Evolutionary conservation across 331 rosid species (phyloP), one percentile per base, ranked within the genome.

Genomic region (Malus hybrid): DNA sequence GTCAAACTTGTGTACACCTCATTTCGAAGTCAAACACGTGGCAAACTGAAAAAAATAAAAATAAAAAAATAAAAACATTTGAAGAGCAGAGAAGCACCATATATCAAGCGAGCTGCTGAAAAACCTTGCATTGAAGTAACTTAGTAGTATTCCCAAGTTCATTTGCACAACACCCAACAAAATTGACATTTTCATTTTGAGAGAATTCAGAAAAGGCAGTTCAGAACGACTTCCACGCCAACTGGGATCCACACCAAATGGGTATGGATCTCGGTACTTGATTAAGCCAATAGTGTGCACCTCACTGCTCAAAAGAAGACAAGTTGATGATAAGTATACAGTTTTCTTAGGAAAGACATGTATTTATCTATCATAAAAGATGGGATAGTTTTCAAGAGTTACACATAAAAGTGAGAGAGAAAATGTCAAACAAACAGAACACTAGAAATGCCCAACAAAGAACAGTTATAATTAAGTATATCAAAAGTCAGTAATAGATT

Each of bases 161-260:
- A 95, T 95, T 81, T 95, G 99, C 29, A 81, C 88, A 55, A 95
- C 90, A 62, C 99, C 99, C 80, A 95, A 81, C 86, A 95, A 82
- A 82, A 95, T 92, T 67, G 99, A 95, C 94, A 95, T 80, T 91
- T 95, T 95, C 99, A 95, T 95, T 84, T 95, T 95, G 73, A 95
- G 84, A 68, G 99, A 95, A 79, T 95, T 95, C 76, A 95, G 83
- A 79, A 95, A 95, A 62, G 99, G 81, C 74, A 92, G 83, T 71
- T 95, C 99, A 29, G 99, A 64, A 70, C 99, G 99, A 83, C 99
- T 95, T 89, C 99, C 99, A 69, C 96, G 96, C 99, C 99, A 95
- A 81, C 97, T 90, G 55, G 99, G 99, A 84, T 95, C 99, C 81
- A 95, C 99, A 68, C 99, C 99, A 85, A 95, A 90, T 69, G 99